Evolutionary conservation across 2,329 filamentous ascomycete genomes (phyloP).

Genomic region (Botrytis fabae): DNA sequence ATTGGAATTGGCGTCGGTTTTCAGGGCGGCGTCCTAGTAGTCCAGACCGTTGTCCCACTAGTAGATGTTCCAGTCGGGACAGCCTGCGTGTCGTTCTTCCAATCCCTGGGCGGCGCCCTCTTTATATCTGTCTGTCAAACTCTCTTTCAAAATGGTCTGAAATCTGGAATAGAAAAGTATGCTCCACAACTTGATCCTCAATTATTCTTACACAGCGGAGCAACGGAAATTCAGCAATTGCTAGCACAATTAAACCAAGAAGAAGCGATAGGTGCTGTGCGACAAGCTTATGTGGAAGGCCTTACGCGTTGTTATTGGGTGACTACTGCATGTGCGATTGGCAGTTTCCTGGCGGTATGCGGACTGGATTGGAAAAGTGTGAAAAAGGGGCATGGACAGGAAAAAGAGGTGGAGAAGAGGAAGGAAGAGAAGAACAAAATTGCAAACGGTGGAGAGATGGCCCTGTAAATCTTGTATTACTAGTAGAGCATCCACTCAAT

Average conservation of each 20-base stretch:
- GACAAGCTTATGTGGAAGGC: slow-evolving; percentile 57
- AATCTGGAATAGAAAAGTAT: slow-evolving; percentile 50
- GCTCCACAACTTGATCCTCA: slow-evolving; percentile 49
- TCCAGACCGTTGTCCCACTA: slow-evolving; percentile 53
- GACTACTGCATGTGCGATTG: slow-evolving; percentile 49
- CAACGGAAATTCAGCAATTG: slow-evolving; percentile 50
- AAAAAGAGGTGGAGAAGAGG: slow-evolving; percentile 19
- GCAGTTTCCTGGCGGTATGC: slow-evolving; percentile 48
- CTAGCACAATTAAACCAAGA: slow-evolving; percentile 46
- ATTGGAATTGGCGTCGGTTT: slow-evolving; percentile 33
- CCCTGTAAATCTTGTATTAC: neutral
- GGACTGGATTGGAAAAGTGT: slow-evolving; percentile 56
- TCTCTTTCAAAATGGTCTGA: slow-evolving; percentile 64
- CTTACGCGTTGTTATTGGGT: slow-evolving; percentile 55
- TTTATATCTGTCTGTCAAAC: slow-evolving; percentile 66
- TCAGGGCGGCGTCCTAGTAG: slow-evolving; percentile 36
- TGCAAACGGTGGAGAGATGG: neutral
- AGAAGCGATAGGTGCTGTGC: slow-evolving; percentile 48
- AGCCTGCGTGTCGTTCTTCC: slow-evolving; percentile 59
- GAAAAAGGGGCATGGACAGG: slow-evolving; percentile 44
- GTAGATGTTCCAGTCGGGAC: slow-evolving; percentile 53
- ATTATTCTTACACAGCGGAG: slow-evolving; percentile 55
- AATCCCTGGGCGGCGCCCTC: slow-evolving; percentile 64
- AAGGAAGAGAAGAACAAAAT: slow-evolving; percentile 5
- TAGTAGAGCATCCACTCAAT: neutral